Evolutionary conservation across 75 land plant species (phyloP), one percentile per base, ranked within the genome.

Genomic region (Selaginella tamariscina): DNA sequence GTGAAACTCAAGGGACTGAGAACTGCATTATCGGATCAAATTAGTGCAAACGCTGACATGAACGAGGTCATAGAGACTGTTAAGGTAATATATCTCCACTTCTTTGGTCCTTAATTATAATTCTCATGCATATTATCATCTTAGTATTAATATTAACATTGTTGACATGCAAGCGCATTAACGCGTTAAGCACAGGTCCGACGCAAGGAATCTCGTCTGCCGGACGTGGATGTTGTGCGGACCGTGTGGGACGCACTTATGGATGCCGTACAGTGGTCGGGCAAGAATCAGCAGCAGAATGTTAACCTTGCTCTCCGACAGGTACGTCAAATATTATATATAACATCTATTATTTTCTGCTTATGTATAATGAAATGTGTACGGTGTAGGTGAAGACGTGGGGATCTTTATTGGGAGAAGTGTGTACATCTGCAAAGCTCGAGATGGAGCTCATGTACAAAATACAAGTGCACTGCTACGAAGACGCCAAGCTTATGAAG

Each of bases 251-350:
- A 91, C 74, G 82, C 88, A 2, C 62, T 91, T 22, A 91, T 91
- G 97, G 97, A 89, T 81, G 83, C 97, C 65, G 95, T 91, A 63
- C 95, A 89, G 75, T 91, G 97, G 97, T 91, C 97, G 65, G 95
- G 95, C 2, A 91, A 89, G 67, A 91, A 91, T 68, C 97, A 91
- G 70, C 97, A 91, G 75, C 97, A 91, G 75, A 91, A 91, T 80
- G 82, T 88, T 54, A 91, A 91, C 81, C 32, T 81, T 55, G 95
- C 90, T 28, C 75, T 91, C 30, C 94, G 95, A 5, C 96, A 91
- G 83, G 96, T 87, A 57, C 33, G 66, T 24, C 13, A n/a, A n/a
- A n/a, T n/a, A n/a, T n/a, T n/a, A n/a, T 39, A 5, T 39, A 5
- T 39, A 39, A 39, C 11, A 5, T 39, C 49, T 39, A 5, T 39